These are phyloP conservation scores for Talaromyces sp. DNA, from an alignment of 2,329 filamentous ascomycete genomes.

Conservation along the genomic window DNA sequence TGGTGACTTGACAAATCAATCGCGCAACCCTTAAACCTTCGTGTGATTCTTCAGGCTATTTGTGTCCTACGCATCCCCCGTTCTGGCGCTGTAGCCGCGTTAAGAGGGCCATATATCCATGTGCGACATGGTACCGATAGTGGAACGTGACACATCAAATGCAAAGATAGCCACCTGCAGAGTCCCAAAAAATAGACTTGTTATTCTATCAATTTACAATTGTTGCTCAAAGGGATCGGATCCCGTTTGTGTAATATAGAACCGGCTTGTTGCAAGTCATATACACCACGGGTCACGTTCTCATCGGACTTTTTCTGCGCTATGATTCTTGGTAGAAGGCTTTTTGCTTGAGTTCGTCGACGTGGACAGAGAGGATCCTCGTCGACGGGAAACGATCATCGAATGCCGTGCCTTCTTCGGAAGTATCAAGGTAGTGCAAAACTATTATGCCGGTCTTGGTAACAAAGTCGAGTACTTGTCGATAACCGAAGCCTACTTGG, in stretches of 20 bases:
- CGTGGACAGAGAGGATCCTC: slow-evolving; percentile 28
- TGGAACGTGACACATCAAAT: slow-evolving; percentile 10
- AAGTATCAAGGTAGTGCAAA: slow-evolving; percentile 35
- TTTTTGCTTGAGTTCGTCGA: slow-evolving; percentile 34
- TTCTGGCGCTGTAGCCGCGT: slow-evolving; percentile 12
- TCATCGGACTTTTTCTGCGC: background rate
- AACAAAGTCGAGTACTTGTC: slow-evolving; percentile 66
- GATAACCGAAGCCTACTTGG: slow-evolving; percentile 85
- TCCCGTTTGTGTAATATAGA: background rate
- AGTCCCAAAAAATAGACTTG: background rate
- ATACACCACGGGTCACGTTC: background rate
- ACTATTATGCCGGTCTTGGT: slow-evolving; percentile 45
- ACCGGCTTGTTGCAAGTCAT: background rate
- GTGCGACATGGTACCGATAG: background rate
- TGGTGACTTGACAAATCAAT: background rate
- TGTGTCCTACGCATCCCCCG: background rate
- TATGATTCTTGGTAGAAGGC: slow-evolving; percentile 7
- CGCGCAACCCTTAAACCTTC: background rate
- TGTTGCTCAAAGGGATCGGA: background rate
- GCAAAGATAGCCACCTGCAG: background rate
- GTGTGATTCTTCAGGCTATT: background rate
- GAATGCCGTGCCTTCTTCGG: slow-evolving; percentile 20
- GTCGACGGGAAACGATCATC: slow-evolving; percentile 40
- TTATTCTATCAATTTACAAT: background rate
- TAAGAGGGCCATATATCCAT: background rate